Base-by-base conservation (phyloP, 805 yeast species). In the Komagataella populi region DNA sequence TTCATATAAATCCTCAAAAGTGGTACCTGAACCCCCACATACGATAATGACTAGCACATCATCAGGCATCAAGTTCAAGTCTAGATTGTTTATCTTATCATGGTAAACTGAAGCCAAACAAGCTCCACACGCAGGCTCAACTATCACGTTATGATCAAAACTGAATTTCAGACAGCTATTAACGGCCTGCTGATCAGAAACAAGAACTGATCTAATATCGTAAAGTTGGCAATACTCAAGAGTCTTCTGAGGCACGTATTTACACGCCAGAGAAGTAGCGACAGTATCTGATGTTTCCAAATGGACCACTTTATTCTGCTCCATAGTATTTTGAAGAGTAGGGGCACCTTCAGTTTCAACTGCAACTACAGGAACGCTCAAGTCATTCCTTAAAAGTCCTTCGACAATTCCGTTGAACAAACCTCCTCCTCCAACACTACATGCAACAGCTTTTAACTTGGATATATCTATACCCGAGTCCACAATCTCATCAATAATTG, bases 91-190 rank as follows among this genome's bases (percentile, higher is more conserved):
- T 44, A 73, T 53, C 20, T 65, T 51, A 4, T 60, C 63, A 48
- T 71, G 60, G 57, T 72, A 76, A n/a, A 72, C 74, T 17, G 80
- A 70, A 20, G 82, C 73, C 24, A 83, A 61, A 0, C 87, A 78
- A 1, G 85, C 85, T 3, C 87, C 87, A 62, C 88, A 83, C 1
- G 88, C 88, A 0, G 87, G 87, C 60, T 83, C 88, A 0, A 81
- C 76, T 22, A 78, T 64, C 48, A 69, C 66, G 52, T 76, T 74
- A 55, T 70, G 78, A 52, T 78, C 79, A 2, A 69, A 59, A 6
- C 80, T 76, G 57, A 73, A 80, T 46, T 63, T 67, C 23, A 78
- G 58, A 49, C 82, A 72, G 0, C 83, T 78, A 14, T 63, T 62
- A 0, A 82, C 71, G 0, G 86, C 82, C 45, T 81, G 80, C 2